Base-by-base conservation (phyloP, 768 basidiomycete species). In the Chalciporus piperatus region DNA sequence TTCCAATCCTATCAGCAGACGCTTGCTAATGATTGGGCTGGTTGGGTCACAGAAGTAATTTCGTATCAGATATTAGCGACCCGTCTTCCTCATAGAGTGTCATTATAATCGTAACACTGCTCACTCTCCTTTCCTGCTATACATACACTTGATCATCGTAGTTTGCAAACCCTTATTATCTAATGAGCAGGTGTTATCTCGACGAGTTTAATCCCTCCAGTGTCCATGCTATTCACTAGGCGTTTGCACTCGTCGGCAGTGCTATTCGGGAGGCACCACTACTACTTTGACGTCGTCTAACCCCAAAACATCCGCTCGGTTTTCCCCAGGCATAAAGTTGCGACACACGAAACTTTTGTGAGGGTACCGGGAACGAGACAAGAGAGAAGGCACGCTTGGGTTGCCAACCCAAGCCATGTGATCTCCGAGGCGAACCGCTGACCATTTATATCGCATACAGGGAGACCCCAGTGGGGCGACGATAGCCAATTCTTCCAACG, bases 21-120 rank as follows among this genome's bases (percentile, higher is more conserved):
- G 85, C 17, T 65, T 87, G 44, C 67, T 73, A 51, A 70, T 86
- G 32, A 67, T 84, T 23, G 70, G 74, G 22, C 47, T 67, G 47
- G 64, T 72, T 43, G 76, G 64, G 19, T 62, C 64, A 12, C 64
- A 64, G 47, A 58, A 55, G 20, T 68, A 48, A 54, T 32, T 23
- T n/a, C 49, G 13, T 23, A 17, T 25, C 38, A 11, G 10, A 32
- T 28, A 47, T 27, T 19, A 20, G 35, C 11, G 16, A 46, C 19
- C n/a, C 17, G 42, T 32, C n/a, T 46, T 41, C 37, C 20, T 16
- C 52, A 55, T 64, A 64, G 38, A 52, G 40, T 50, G 12, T 33
- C 35, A 41, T 20, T 33, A 45, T 55, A 40, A 45, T 47, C 30
- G 47, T 23, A 62, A 51, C 57, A 38, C 41, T 13, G 11, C 45